phyloP scores from a whole-genome alignment of 116 monocot genomes.

The Dioscorea cayenensis region DNA sequence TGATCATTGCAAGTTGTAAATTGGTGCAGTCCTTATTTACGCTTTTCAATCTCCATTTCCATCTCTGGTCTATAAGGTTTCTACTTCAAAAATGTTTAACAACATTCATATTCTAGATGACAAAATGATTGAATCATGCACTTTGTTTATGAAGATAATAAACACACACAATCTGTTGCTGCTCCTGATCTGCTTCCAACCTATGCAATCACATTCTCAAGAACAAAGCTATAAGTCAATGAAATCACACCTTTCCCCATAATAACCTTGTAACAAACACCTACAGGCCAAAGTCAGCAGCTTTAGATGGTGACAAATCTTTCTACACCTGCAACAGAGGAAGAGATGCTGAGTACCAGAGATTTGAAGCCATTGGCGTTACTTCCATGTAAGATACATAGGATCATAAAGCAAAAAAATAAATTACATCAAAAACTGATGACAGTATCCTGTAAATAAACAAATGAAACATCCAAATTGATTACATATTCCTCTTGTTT shows the following conservation, averaged over 20 bases:
- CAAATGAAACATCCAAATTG: too few species aligned
- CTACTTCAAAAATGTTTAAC: background rate
- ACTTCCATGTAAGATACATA: background rate
- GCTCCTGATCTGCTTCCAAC: background rate
- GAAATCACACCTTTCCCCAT: constrained; percentile 83
- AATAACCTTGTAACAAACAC: constrained; percentile 84
- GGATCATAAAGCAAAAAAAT: background rate
- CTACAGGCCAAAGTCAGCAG: constrained; percentile 92
- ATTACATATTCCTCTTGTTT: too few species aligned
- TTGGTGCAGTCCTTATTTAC: too few species aligned
- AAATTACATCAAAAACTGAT: too few species aligned
- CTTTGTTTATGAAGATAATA: background rate
- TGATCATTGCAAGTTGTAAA: too few species aligned
- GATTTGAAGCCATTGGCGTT: background rate
- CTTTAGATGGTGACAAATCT: constrained; percentile 95
- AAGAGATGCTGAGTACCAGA: background rate
- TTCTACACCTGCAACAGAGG: constrained; percentile 63
- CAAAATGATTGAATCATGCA: background rate
- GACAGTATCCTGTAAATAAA: too few species aligned
- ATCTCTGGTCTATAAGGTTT: too few species aligned
- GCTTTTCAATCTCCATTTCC: too few species aligned
- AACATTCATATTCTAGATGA: background rate
- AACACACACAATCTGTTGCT: background rate
- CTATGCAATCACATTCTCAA: background rate
- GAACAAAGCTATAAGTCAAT: background rate